Conservation (phyloP, 306 rosid species). For the Chamaecrista fasciculata region DNA sequence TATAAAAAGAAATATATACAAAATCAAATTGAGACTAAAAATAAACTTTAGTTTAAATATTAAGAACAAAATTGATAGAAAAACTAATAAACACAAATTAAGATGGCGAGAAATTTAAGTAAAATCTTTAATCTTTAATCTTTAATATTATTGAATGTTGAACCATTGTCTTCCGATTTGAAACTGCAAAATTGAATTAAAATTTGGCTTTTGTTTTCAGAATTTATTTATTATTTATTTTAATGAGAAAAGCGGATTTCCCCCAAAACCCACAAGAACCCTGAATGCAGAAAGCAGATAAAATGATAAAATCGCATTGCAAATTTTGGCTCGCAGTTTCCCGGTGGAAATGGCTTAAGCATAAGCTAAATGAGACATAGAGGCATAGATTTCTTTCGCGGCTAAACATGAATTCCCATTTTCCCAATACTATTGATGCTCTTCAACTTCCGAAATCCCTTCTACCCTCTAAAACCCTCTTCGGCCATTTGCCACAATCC, state of each 20-base stretch:
- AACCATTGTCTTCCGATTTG: no score
- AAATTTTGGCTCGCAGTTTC: neutral
- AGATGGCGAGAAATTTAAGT: no score
- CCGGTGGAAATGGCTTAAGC: neutral
- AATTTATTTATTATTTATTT: neutral
- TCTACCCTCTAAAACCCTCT: conserved; percentile 40
- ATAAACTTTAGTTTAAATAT: no score
- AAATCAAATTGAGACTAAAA: no score
- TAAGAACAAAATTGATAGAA: no score
- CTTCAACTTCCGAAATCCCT: conserved; percentile 49
- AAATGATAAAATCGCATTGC: neutral
- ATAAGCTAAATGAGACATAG: conserved; percentile 22
- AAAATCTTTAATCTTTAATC: no score
- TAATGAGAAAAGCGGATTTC: neutral
- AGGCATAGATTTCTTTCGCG: neutral
- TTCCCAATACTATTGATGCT: conserved; percentile 33
- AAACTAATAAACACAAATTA: no score
- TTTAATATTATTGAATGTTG: no score
- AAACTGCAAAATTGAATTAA: no score
- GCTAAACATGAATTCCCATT: conserved; percentile 53
- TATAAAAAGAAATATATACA: no score
- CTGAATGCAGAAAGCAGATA: neutral
- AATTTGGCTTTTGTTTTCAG: no score
- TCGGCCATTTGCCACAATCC: conserved; percentile 27
- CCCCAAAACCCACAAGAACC: neutral